A percentile compares a stretch with the other conserved stretches of the same genome.
phyloP scores from a whole-genome alignment of 192 early-diverging fungal species.

The Coemansia asiatica region DNA sequence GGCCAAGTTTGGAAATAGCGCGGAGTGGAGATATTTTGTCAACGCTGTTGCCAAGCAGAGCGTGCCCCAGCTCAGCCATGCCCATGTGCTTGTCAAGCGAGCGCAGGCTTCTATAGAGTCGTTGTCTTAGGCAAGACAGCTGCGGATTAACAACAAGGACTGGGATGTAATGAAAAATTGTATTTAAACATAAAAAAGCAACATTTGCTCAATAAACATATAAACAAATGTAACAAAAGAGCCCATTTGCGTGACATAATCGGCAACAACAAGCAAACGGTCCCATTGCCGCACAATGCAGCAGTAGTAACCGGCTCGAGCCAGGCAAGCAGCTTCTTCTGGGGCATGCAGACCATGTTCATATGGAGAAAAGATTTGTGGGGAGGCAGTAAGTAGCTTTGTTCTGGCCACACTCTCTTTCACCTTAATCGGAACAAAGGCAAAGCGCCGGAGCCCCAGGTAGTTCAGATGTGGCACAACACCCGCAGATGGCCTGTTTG shows the following conservation, averaged over 20 bases:
- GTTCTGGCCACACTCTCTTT: background rate
- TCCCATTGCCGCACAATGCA: too few relatives aligned
- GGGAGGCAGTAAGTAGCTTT: background rate
- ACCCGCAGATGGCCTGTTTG: background rate
- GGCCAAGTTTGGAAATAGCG: constrained; percentile 10
- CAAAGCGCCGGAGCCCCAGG: too few relatives aligned
- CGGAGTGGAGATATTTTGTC: constrained; percentile 49
- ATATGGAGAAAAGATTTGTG: background rate
- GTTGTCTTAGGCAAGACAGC: too few relatives aligned
- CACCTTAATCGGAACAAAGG: background rate
- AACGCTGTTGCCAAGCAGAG: constrained; percentile 45
- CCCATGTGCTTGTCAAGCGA: constrained; percentile 46
- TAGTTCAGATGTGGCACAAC: background rate
- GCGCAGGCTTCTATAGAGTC: too few relatives aligned
- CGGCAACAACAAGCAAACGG: too few relatives aligned
- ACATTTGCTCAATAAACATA: too few relatives aligned
- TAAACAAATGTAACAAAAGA: too few relatives aligned
- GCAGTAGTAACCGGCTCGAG: background rate
- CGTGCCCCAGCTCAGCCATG: constrained; percentile 53
- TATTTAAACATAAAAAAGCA: too few relatives aligned
- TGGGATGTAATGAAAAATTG: too few relatives aligned
- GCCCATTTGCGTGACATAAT: too few relatives aligned
- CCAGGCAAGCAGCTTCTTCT: background rate
- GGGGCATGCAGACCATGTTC: background rate
- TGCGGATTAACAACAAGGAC: too few relatives aligned